Conservation (phyloP, 108 stramenopile genomes). For the Pseudonitzschia pungens region DNA sequence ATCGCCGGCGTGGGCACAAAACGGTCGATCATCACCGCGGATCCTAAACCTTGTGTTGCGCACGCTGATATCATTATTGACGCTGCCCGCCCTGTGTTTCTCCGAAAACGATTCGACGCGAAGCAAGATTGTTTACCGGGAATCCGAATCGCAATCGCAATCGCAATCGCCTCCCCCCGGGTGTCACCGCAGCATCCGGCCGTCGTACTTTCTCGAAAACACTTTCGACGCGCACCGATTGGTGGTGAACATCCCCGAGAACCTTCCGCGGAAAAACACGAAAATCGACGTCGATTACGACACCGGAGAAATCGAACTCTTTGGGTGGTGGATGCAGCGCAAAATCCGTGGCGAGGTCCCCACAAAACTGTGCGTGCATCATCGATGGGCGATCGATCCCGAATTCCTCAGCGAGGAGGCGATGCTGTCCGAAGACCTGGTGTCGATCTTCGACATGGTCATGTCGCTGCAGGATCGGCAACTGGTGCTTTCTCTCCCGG, state of each 20-base stretch:
- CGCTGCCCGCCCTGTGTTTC: background rate
- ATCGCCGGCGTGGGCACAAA: too few species aligned
- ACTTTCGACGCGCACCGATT: background rate
- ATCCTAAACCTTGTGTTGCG: too few species aligned
- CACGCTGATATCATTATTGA: too few species aligned
- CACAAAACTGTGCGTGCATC: background rate
- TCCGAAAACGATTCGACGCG: background rate
- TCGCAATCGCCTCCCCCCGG: background rate
- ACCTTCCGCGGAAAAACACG: background rate
- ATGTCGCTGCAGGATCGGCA: background rate
- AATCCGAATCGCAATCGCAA: too few species aligned
- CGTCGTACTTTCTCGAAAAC: background rate
- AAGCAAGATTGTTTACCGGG: too few species aligned
- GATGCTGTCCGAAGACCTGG: background rate
- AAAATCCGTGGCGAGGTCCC: background rate
- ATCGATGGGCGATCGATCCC: background rate
- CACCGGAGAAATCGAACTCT: background rate
- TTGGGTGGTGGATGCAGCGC: background rate
- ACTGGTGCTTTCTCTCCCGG: background rate
- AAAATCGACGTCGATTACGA: slow-evolving; percentile 2
- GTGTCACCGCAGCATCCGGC: background rate
- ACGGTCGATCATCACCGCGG: too few species aligned
- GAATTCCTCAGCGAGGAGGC: background rate
- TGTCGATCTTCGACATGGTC: background rate
- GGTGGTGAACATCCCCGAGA: background rate